Evolutionary conservation across 2,329 filamentous ascomycete genomes (phyloP).

Genomic region (Penicillium thymicola): DNA sequence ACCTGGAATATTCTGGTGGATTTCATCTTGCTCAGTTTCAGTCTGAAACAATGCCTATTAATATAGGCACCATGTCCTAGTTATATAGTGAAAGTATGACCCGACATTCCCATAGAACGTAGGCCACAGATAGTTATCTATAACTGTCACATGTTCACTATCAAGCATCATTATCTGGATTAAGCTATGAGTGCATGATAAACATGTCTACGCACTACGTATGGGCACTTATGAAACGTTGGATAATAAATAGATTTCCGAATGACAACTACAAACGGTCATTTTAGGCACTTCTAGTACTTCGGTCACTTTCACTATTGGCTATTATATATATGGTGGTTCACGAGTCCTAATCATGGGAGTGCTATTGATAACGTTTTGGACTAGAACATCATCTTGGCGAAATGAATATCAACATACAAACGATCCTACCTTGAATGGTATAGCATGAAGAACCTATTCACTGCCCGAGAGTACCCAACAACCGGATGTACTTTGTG

Average conservation of each 20-base stretch:
- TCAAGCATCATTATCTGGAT: neutral
- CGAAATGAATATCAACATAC: no score
- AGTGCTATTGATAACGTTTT: neutral
- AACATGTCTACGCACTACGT: neutral
- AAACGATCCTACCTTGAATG: neutral
- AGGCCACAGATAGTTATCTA: no score
- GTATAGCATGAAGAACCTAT: neutral
- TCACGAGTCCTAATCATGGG: neutral
- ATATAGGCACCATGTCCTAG: neutral
- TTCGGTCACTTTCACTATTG: neutral
- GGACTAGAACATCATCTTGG: no score
- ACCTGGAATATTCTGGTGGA: neutral
- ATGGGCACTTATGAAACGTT: neutral
- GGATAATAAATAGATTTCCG: neutral
- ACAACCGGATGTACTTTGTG: neutral
- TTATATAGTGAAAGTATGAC: neutral
- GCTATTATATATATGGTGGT: neutral
- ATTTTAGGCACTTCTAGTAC: neutral
- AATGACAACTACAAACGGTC: neutral
- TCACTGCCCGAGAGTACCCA: neutral
- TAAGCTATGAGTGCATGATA: neutral
- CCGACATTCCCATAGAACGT: neutral
- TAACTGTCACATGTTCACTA: neutral
- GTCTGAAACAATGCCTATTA: neutral
- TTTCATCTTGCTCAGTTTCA: neutral